Evolutionary conservation across 345 rosid species (phyloP), one percentile per base, ranked within the genome.

Genomic region (Citrus maxima): DNA sequence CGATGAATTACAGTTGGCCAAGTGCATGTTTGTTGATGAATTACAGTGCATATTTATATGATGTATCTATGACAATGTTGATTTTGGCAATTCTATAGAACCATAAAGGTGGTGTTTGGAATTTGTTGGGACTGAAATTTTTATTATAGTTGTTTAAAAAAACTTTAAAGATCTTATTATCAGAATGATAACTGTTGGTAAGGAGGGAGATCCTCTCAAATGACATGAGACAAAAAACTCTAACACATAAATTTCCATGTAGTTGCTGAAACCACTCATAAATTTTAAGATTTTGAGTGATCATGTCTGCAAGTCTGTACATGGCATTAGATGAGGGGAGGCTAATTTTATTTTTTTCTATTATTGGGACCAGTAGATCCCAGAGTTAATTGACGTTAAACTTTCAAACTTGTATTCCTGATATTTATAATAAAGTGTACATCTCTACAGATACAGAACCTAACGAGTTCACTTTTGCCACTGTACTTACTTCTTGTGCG

Each of bases 391-490:
- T 59, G 42, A 55, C 61, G 14, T 25, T 27, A 25, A 62, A 6
- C 10, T 55, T 61, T 51, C 51, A 14, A 14, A 63, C 3, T 35
- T 25, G 42, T 54, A 62, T 70, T 32, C 69, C 22, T 78, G 66
- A 74, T 79, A 67, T 59, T 83, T 70, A 79, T 78, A 62, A 46
- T 35, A 40, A 38, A 59, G 14, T 56, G 12, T 63, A 35, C 49
- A 61, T 66, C 74, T 77, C 37, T 85, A 84, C 91, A 92, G 98
- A 82, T 82, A 81, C 78, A 1, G 88, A 87, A 67, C 98, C 98
- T 6, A 93, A 92, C 56, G 95, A 92, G 87, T 90, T 86, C 85
- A 95, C 95, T 75, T 92, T 91, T 76, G 87, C 98, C 22, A 80
- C 90, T 67, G 87, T 92, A 28, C 88, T 95, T 49, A 86, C 95